Base-by-base conservation (phyloP, 371 early-diverging fungal genomes). In the Apophysomyces elegans region DNA sequence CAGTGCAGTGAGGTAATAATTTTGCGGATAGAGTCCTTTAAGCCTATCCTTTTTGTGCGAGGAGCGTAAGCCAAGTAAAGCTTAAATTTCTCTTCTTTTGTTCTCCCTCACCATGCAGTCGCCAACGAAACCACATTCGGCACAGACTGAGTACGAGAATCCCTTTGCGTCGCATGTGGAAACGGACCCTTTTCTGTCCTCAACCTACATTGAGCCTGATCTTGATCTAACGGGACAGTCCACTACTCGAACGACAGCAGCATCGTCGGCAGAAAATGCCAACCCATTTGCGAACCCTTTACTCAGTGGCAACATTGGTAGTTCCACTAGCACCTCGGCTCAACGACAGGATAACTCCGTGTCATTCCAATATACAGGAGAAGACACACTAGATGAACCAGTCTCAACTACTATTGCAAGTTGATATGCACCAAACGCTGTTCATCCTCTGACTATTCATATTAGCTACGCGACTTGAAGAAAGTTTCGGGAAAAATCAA, bases 361-460 rank as follows among this genome's bases (percentile, higher is more conserved):
- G 21, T 35, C 56, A 4, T 54, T 56, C 13, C 59, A 38, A 7
- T 71, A 71, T 57, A 62, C 66, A 5, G 68, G 65, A 1, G 62
- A 68, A 59, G 86, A 95, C 80, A 96, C 97, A 32, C 84, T 97
- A 38, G 97, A 97, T 73, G 97, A 97, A 70, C 94, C 97, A 21
- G 92, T 97, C 9, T 84, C 87, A 37, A 89, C 79, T 45, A 93
- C 93, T 26, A 82, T 93, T 71, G 93, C 93, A 84, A 69, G 85
- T 71, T 47, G 41, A 47, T 12, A 36, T 32, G 36, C 26, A 7
- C 62, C 7, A n/a, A 16, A 39, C 21, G 26, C 4, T 39, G 35
- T 4, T 2, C 2, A 12, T n/a, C 26, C 13, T 9, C 9, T 41
- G 13, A 36, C 32, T 35, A 14, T 35, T 35, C 26, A 18, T 38